Evolutionary conservation across 108 stramenopile species (phyloP), one percentile per base, ranked within the genome.

Genomic region (Conticribra weissflogii): DNA sequence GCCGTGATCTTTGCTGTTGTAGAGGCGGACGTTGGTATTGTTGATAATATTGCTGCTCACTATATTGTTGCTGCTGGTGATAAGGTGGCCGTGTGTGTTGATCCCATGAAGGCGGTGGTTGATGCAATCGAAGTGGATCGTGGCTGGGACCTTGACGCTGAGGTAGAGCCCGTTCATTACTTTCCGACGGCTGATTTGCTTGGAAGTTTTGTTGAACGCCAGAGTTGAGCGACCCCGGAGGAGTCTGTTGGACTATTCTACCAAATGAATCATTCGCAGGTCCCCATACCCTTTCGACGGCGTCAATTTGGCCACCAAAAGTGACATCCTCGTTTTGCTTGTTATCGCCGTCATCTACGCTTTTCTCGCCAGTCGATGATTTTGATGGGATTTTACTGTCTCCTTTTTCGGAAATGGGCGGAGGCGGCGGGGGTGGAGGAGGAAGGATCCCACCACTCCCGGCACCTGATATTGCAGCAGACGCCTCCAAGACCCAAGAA

Each of bases 361-460:
- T n/a, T n/a, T n/a, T n/a, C n/a, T n/a, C n/a, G n/a, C n/a, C n/a
- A n/a, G n/a, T n/a, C n/a, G n/a, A n/a, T n/a, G n/a, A n/a, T n/a
- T n/a, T n/a, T n/a, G n/a, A n/a, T n/a, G n/a, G n/a, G n/a, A n/a
- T n/a, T n/a, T n/a, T n/a, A n/a, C n/a, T n/a, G n/a, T n/a, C n/a
- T n/a, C n/a, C 16, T 44, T 30, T 55, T 28, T 9, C 14, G 48
- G 27, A 52, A 52, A 7, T 21, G 56, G 55, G 63, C 21, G 54
- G 63, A 0, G 63, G 63, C 14, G 72, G 72, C 3, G 72, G 72
- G 2, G 69, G 69, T 0, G 72, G 72, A 19, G 72, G 72, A n/a
- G 72, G 63, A 3, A 60, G 53, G 3, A 60, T 52, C 22, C 54
- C 66, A 67, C 54, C 25, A 27, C 48, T 54, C 2, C 47, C 28